Base-by-base conservation (phyloP, 345 rosid genomes). In the Acer negundo region DNA sequence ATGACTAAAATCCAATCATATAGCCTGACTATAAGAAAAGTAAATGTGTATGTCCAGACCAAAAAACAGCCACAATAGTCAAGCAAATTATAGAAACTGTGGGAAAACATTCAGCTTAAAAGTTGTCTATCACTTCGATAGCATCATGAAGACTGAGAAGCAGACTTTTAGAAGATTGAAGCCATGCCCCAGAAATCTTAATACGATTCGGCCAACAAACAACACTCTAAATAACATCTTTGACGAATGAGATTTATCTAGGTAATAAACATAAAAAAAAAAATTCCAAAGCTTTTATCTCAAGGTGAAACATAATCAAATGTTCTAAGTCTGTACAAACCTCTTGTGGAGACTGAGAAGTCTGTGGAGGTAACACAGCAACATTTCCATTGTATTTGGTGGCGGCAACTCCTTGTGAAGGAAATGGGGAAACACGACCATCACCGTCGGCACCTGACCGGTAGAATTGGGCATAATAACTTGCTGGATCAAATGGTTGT, bases 281-380 rank as follows among this genome's bases (percentile, higher is more conserved):
- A 19, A 24, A 3, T 16, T 22, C 11, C 17, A 0, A 51, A 76
- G 19, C 47, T 13, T 68, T 40, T 51, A 20, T 31, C 46, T 62
- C 22, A 24, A 72, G 55, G 28, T 44, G 71, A 66, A 78, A 19
- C 31, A 56, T 17, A 24, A 74, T 44, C 53, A 26, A 78, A 69
- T 53, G 62, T 66, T 46, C 31, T 77, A 51, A 49, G 70, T 67
- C 70, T 38, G 77, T 75, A 46, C 80, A 79, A 83, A 94, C 98
- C 98, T 95, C 98, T 87, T 89, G 97, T 35, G 89, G 80, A 80
- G 93, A 80, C 80, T 88, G 98, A 80, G 95, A 82, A 79, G 95
- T 80, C 82, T 89, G 95, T 49, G 90, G 88, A 81, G 92, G 94
- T 85, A 90, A 78, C 67, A 83, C 80, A 53, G 95, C 84, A 82